Evolutionary conservation across 352 stramenopile genomes (phyloP), one percentile per base, ranked within the genome.

Genomic region (Aphanomyces euteiches): DNA sequence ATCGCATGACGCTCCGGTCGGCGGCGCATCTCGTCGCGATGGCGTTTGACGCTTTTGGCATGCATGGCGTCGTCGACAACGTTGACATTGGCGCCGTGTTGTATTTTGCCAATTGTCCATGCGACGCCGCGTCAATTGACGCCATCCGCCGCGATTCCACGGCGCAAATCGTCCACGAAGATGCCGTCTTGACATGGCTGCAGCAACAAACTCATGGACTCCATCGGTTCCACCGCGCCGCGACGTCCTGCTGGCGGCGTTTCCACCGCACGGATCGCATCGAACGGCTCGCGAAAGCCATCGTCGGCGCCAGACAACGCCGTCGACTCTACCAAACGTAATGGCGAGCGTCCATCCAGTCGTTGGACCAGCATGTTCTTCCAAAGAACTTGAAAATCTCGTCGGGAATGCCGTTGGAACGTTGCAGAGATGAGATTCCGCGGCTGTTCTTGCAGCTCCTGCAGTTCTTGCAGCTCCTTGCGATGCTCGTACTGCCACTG

Each of bases 91-190:
- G 8, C 13, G 50, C n/a, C 1, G n/a, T 58, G 8, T 58, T 58
- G n/a, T 58, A 58, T 19, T 58, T 58, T 58, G 50, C 50, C 13
- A 10, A 58, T 58, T 58, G 50, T 34, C 50, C 50, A 38, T 58
- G 8, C 37, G 50, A 58, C n/a, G 1, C 28, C 8, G 50, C 8
- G 7, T 10, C 50, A 1, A 58, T 58, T 1, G 8, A 3, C n/a
- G n/a, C 8, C 50, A 12, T 58, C 8, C n/a, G 8, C 37, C 50
- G 8, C 13, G n/a, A 19, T 12, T 3, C 8, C 1, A 34, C 39
- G 17, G 54, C 28, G 7, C 13, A 6, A 13, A 37, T 28, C 28
- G 28, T 61, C 5, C 5, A 7, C 6, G 54, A 61, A 61, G 54
- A 28, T 19, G 54, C 7, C 54, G 54, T 61, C 5, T 13, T 61